Conservation (phyloP, 768 basidiomycete species). For the Phylloporus arenicola region DNA sequence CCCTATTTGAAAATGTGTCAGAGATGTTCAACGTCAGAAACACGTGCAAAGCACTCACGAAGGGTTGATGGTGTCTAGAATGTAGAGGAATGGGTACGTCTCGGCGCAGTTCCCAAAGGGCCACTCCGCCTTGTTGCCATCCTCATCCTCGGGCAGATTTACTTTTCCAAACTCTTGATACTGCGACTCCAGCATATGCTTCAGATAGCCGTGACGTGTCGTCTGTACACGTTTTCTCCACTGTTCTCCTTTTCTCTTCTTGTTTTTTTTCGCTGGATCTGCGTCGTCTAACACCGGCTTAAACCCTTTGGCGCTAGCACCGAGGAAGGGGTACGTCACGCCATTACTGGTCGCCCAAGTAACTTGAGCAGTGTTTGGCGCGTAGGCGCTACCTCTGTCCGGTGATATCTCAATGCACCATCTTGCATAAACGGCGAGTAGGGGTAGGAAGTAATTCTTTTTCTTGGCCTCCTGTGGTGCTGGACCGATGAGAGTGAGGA, state of each 20-base stretch:
- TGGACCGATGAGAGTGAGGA: neutral
- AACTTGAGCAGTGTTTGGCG: neutral
- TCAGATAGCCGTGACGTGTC: neutral
- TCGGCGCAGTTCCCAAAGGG: neutral
- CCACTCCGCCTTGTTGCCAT: neutral
- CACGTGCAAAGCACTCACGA: neutral
- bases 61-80: neutral
- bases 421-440: neutral
- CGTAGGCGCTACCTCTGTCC: neutral
- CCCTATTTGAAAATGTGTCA: no score
- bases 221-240: neutral
- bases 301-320: neutral
- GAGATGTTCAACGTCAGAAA: neutral
- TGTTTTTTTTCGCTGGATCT: neutral
- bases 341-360: neutral
- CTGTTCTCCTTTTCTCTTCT: no score
- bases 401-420: neutral
- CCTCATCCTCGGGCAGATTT: neutral
- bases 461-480: neutral
- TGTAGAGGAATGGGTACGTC: neutral
- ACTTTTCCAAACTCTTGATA: neutral
- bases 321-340: neutral
- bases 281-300: neutral
- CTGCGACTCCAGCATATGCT: neutral
- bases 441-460: neutral